Evolutionary conservation across 306 rosid species (phyloP), one percentile per base, ranked within the genome.

Genomic region (Casuarina cunninghamiana): DNA sequence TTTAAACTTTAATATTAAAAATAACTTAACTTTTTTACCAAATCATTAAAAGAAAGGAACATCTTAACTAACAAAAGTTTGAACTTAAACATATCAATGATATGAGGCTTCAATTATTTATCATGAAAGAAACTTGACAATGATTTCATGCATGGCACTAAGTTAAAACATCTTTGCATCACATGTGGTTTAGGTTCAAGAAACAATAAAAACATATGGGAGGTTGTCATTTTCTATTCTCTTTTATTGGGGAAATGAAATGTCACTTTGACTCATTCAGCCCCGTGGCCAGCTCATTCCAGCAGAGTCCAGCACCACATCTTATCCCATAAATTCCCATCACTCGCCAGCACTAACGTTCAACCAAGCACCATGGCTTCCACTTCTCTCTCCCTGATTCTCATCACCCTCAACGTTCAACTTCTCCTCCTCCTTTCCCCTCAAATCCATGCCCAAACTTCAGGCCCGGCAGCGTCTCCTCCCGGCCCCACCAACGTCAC

Each of bases 211-310:
- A 58, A 19, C 9, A 58, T 8, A 58, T 58, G 41, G 32, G 32
- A 26, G 32, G 0, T 58, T 57, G 3, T 48, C 51, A 48, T 48
- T 48, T 46, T 48, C 51, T 48, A 48, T 48, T 10, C 51, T 48
- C 51, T 48, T 48, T 46, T 46, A 46, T 26, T 26, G 32, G 32
- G 32, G 32, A 26, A 26, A 26, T 0, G 32, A 26, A 26, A 26
- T 26, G 32, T 26, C 32, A 26, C 1, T 26, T 26, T 58, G 65
- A 16, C 13, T 32, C 63, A 63, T 16, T 48, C 5, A 43, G 83
- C 74, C 19, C 65, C 6, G 12, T 43, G 78, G 85, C 88, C 97
- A 88, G 92, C 93, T 89, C 91, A 91, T 91, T 85, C 92, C 93
- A 86, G 78, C 93, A 57, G 80, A 72, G 50, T 42, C 45, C 45